Conservation (phyloP, 441 rosid genomes). For the Bocquillonia castaneifolia region DNA sequence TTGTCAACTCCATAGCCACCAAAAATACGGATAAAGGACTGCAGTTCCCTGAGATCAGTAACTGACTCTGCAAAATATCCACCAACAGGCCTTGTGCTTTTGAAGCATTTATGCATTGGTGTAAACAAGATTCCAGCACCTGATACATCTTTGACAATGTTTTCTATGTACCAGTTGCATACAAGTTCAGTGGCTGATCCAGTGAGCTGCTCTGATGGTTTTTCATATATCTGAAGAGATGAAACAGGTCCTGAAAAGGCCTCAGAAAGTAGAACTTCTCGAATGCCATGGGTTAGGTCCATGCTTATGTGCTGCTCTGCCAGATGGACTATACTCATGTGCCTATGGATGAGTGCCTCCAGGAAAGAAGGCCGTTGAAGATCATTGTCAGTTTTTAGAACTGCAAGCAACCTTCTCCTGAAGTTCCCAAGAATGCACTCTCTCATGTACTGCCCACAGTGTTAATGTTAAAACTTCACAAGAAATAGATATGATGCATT, state of each 20-base stretch:
- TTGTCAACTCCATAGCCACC: conserved; percentile 97
- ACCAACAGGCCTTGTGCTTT: conserved; percentile 97
- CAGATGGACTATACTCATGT: conserved; percentile 81
- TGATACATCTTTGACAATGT: conserved; percentile 88
- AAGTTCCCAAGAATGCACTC: conserved; percentile 95
- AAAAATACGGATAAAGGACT: conserved; percentile 81
- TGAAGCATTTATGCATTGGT: conserved; percentile 86
- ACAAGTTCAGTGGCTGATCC: conserved; percentile 91
- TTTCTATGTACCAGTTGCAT: conserved; percentile 99
- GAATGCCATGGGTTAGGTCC: conserved; percentile 94
- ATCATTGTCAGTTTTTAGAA: conserved; percentile 82
- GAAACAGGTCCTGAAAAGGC: conserved; percentile 90
- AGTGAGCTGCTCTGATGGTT: conserved; percentile 61
- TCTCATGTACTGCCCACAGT: conserved; percentile 86
- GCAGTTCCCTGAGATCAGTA: conserved; percentile 78
- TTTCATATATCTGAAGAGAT: conserved; percentile 73
- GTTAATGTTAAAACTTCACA: conserved; percentile 17
- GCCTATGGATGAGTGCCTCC: conserved; percentile 80
- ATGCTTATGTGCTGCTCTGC: conserved; percentile 99
- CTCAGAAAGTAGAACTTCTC: conserved; percentile 85
- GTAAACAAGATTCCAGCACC: conserved; percentile 95
- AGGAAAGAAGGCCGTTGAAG: conserved; percentile 89
- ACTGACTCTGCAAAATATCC: conserved; percentile 99
- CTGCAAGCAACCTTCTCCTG: conserved; percentile 83
- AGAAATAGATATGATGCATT: conserved; percentile 5